Percentiles rank a stretch among this genome's conserved stretches.
These are phyloP conservation scores for Fusarium sp. DNA, from an alignment of 2,329 filamentous ascomycete genomes.

Conservation along the genomic window DNA sequence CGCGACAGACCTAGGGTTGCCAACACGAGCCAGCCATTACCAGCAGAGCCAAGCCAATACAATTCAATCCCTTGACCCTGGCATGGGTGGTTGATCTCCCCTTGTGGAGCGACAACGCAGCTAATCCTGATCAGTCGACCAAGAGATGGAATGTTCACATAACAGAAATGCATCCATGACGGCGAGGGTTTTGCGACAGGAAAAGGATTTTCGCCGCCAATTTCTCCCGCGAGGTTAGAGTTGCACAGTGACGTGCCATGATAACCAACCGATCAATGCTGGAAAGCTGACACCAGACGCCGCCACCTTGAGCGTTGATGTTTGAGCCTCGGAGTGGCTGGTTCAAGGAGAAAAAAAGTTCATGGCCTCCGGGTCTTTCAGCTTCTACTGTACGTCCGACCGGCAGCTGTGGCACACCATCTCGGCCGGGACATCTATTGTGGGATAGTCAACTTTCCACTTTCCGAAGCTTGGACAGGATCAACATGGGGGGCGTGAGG, in stretches of 20 bases:
- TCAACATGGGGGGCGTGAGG: conserved; percentile 14
- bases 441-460: conserved; percentile 28
- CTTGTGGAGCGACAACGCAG: conserved; percentile 19
- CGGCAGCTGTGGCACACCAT: conserved; percentile 31
- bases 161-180: conserved; percentile 18
- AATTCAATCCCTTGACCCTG: not conserved
- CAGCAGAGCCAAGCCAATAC: not conserved
- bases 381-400: not conserved
- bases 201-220: not conserved
- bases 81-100: conserved; percentile 15
- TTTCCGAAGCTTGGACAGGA: conserved; percentile 7
- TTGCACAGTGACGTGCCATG: conserved; percentile 25
- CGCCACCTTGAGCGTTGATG: conserved; percentile 20
- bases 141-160: conserved; percentile 9
- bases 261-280: conserved; percentile 24
- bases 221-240: conserved; percentile 27
- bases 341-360: not conserved
- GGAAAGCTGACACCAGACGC: conserved; percentile 13
- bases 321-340: conserved; percentile 24
- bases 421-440: conserved; percentile 29
- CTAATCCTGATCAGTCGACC: conserved; percentile 16
- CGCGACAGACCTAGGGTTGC: conserved; percentile 13
- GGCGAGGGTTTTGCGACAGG: not conserved
- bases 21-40: conserved; percentile 16
- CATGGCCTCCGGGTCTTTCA: not conserved